Conservation (phyloP, 257 asterid genomes). For the Solanum piurae region DNA sequence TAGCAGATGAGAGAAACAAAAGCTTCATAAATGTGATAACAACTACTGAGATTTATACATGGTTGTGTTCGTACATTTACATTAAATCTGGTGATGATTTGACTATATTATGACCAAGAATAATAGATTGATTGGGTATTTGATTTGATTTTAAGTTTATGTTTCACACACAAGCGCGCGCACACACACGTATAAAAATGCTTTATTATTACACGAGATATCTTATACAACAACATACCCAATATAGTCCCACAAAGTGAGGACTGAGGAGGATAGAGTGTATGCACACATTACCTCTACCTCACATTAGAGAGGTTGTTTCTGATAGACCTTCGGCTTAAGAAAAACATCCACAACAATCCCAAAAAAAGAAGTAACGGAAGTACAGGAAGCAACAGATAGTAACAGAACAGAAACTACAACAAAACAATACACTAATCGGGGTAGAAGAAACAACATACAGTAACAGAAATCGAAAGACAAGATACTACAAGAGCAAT, state of each 20-base stretch:
- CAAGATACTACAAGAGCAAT: not conserved
- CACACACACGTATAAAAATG: not conserved
- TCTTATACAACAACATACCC: not conserved
- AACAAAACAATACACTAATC: not conserved
- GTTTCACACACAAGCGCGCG: not conserved
- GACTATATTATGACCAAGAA: not conserved
- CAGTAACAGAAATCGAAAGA: not conserved
- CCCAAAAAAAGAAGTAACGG: not conserved
- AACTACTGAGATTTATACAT: not conserved
- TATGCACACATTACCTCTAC: not conserved
- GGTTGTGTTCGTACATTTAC: not conserved
- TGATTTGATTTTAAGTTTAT: not conserved
- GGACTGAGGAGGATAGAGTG: not conserved
- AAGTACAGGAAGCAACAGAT: not conserved
- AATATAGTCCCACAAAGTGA: not conserved
- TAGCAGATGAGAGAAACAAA: not conserved
- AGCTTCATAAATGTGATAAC: not conserved
- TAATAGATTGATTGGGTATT: not conserved
- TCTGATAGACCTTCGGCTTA: not conserved
- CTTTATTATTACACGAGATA: not conserved
- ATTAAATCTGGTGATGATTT: not conserved
- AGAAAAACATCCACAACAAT: not conserved
- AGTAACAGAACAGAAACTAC: too few species aligned
- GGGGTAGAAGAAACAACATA: not conserved
- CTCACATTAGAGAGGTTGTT: not conserved